Evolutionary conservation across 257 asterid species (phyloP).

Genomic region (Forsythia viridissima): DNA sequence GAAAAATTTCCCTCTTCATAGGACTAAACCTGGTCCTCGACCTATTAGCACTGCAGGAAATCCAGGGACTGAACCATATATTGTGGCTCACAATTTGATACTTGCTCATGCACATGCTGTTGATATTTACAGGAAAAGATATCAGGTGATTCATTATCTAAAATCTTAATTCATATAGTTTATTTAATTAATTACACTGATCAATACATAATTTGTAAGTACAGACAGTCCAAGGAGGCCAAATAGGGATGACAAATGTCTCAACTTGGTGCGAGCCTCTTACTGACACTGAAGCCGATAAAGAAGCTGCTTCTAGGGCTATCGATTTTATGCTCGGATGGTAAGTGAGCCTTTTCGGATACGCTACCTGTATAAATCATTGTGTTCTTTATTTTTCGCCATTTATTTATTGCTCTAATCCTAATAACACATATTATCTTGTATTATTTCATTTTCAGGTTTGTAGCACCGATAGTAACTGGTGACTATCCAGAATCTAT

Average conservation of each 20-base stretch:
- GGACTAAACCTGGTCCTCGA: neutral
- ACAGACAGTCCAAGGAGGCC: conserved; percentile 48
- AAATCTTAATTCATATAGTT: too few relatives aligned
- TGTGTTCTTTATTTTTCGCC: too few relatives aligned
- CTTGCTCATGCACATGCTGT: conserved; percentile 53
- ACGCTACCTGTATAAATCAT: too few relatives aligned
- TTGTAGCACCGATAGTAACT: conserved; percentile 29
- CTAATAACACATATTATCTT: too few relatives aligned
- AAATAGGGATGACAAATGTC: conserved; percentile 48
- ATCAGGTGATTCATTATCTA: conserved; percentile 14
- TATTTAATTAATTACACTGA: neutral
- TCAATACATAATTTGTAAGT: neutral
- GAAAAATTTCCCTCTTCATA: neutral
- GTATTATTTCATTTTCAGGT: conserved; percentile 17
- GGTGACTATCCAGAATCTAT: conserved; percentile 32
- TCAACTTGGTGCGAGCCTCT: conserved; percentile 52
- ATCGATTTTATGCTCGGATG: conserved; percentile 29
- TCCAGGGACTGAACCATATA: conserved; percentile 47
- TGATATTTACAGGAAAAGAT: conserved; percentile 37
- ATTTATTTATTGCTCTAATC: too few relatives aligned
- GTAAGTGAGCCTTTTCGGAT: neutral
- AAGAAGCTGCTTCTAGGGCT: neutral
- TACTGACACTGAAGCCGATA: neutral
- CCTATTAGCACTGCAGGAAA: conserved; percentile 15
- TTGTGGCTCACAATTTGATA: conserved; percentile 47